phyloP scores from a whole-genome alignment of 2,329 filamentous ascomycete genomes.

The Zopfia rhizophila region DNA sequence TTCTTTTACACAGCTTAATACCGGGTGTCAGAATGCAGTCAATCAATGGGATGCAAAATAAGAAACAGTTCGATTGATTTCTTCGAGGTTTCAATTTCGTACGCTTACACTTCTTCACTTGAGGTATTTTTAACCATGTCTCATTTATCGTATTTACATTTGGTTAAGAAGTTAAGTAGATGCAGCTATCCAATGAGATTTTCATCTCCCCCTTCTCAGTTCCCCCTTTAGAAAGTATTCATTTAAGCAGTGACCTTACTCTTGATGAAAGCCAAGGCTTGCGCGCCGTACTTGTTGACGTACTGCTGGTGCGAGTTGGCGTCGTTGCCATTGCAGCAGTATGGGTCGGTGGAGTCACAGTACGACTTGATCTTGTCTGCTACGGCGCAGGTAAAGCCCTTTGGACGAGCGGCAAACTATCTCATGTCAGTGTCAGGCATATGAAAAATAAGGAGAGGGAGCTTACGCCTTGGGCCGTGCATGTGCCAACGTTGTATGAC shows the following conservation, averaged over 20 bases:
- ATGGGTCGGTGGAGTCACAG: conserved; percentile 72
- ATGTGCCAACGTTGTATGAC: conserved; percentile 71
- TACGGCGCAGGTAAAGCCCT: conserved; percentile 67
- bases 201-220: too few species aligned
- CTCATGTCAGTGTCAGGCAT: neutral
- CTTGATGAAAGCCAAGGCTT: conserved; percentile 70
- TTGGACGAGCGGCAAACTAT: conserved; percentile 69
- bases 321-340: conserved; percentile 73
- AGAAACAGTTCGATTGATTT: too few species aligned
- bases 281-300: conserved; percentile 67
- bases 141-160: too few species aligned
- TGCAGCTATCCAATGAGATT: too few species aligned
- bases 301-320: conserved; percentile 71
- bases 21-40: too few species aligned
- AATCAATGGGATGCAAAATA: too few species aligned
- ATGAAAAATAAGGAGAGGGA: neutral
- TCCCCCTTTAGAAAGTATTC: too few species aligned
- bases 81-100: too few species aligned
- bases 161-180: too few species aligned
- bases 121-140: too few species aligned
- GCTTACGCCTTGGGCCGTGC: conserved; percentile 67
- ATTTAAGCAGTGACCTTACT: conserved; percentile 57
- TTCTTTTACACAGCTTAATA: too few species aligned
- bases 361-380: conserved; percentile 70
- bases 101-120: too few species aligned